These are phyloP conservation scores for Monosporascus cannonballus DNA, from an alignment of 2,329 filamentous ascomycete genomes.

Conservation along the genomic window DNA sequence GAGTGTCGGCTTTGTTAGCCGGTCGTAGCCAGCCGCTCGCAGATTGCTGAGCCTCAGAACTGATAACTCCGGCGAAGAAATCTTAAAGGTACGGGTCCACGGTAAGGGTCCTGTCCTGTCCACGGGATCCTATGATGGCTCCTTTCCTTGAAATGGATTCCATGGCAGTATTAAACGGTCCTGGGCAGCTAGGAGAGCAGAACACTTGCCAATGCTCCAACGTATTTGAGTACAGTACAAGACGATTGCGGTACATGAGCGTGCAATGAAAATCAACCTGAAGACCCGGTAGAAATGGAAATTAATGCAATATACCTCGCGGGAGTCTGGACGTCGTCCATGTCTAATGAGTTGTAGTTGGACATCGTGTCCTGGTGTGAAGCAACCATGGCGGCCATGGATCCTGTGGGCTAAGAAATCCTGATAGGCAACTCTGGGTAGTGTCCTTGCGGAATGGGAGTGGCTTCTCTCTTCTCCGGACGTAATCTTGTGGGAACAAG, in stretches of 20 bases:
- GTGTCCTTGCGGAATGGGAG: constrained; percentile 21
- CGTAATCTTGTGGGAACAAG: constrained; percentile 10
- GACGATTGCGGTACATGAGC: constrained; percentile 20
- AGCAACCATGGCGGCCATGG: constrained; percentile 45
- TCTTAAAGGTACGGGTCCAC: constrained; percentile 3
- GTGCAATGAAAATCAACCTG: constrained; percentile 28
- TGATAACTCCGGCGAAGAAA: constrained; percentile 12
- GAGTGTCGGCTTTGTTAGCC: constrained; percentile 19
- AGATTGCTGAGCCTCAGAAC: constrained; percentile 16
- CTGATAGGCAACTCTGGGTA: constrained; percentile 23
- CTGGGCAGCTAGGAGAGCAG: background rate
- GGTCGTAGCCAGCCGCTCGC: constrained; percentile 11
- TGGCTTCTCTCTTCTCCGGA: constrained; percentile 18
- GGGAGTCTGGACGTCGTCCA: constrained; percentile 55
- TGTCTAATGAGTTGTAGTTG: constrained; percentile 47
- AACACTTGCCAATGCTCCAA: background rate
- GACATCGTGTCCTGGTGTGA: constrained; percentile 44
- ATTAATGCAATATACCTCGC: constrained; percentile 55
- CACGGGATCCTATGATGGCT: constrained; percentile 6
- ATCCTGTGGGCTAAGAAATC: constrained; percentile 35
- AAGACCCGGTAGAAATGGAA: constrained; percentile 41
- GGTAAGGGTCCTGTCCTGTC: constrained; percentile 10
- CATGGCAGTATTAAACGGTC: background rate
- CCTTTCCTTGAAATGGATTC: constrained; percentile 9
- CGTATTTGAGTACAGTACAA: background rate